phyloP scores from a whole-genome alignment of 2,329 filamentous ascomycete genomes.

The Fusarium albidum region DNA sequence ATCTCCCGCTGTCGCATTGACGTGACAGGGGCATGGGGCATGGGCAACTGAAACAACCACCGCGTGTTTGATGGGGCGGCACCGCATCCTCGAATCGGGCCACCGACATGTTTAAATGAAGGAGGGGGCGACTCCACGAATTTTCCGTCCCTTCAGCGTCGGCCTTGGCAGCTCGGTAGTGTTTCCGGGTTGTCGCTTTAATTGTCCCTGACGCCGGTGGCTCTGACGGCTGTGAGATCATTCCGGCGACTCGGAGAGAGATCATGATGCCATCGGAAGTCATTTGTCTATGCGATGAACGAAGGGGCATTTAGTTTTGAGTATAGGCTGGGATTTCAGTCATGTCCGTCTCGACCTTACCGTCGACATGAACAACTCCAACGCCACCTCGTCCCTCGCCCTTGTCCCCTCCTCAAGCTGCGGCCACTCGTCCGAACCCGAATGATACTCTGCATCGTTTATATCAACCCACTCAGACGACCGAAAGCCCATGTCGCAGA shows the following conservation, averaged over 20 bases:
- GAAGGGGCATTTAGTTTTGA: no score
- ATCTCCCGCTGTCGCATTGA: constrained; percentile 18
- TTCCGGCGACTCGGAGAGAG: not conserved
- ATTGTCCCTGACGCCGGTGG: not conserved
- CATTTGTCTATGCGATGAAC: no score
- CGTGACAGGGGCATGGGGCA: constrained; percentile 11
- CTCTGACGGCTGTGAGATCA: not conserved
- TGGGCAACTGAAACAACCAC: constrained; percentile 35
- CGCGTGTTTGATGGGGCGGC: constrained; percentile 10
- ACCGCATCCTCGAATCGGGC: constrained; percentile 16
- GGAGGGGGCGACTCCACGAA: constrained; percentile 18
- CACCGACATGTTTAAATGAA: constrained; percentile 28
- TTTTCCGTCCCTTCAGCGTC: constrained; percentile 35
- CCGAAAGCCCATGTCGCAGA: not conserved
- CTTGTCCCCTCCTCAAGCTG: not conserved
- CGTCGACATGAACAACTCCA: not conserved
- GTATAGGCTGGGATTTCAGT: no score
- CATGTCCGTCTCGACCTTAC: not conserved
- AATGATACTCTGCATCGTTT: no score
- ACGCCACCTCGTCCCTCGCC: not conserved
- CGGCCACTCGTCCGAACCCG: not conserved
- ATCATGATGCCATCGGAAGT: no score
- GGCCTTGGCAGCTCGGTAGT: constrained; percentile 13
- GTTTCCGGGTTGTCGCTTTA: constrained; percentile 13
- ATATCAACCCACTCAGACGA: not conserved